Percentiles rank a stretch among this genome's conserved stretches.
Evolutionary conservation across 805 yeast species (phyloP).

Genomic region (Ogataea trehalophila): DNA sequence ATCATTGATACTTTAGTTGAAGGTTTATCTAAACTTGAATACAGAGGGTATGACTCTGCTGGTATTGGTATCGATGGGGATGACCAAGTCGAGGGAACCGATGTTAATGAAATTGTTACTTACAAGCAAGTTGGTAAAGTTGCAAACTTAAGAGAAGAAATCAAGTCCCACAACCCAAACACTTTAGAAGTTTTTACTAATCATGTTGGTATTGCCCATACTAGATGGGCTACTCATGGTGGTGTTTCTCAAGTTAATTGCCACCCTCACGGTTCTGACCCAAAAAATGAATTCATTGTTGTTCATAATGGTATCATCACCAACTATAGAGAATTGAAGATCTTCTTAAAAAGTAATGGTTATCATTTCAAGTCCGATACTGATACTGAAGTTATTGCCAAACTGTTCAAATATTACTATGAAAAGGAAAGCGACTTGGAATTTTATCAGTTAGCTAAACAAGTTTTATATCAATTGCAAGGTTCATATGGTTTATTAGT

Average conservation of each 20-base stretch:
- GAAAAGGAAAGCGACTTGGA: slow-evolving; percentile 76
- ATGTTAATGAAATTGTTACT: slow-evolving; percentile 60
- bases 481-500: slow-evolving; percentile 97
- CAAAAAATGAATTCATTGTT: slow-evolving; percentile 74
- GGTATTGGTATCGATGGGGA: slow-evolving; percentile 96
- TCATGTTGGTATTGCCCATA: slow-evolving; percentile 97
- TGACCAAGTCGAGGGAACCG: slow-evolving; percentile 31
- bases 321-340: slow-evolving; percentile 86
- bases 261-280: slow-evolving; percentile 94
- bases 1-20: slow-evolving; percentile 85
- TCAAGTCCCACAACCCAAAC: slow-evolving; percentile 46
- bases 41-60: slow-evolving; percentile 97
- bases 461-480: slow-evolving; percentile 86
- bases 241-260: slow-evolving; percentile 81
- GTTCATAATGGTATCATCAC: slow-evolving; percentile 99
- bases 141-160: slow-evolving; percentile 65
- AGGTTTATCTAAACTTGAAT: slow-evolving; percentile 81
- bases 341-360: slow-evolving; percentile 76
- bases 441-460: slow-evolving; percentile 88
- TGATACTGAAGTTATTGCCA: slow-evolving; percentile 97
- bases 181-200: slow-evolving; percentile 63
- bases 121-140: slow-evolving; percentile 92
- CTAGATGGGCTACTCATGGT: slow-evolving; percentile 99
- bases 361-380: slow-evolving; percentile 84
- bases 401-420: slow-evolving; percentile 85